Conservation (phyloP, 352 stramenopile species). For the Pythium aristosporum region DNA sequence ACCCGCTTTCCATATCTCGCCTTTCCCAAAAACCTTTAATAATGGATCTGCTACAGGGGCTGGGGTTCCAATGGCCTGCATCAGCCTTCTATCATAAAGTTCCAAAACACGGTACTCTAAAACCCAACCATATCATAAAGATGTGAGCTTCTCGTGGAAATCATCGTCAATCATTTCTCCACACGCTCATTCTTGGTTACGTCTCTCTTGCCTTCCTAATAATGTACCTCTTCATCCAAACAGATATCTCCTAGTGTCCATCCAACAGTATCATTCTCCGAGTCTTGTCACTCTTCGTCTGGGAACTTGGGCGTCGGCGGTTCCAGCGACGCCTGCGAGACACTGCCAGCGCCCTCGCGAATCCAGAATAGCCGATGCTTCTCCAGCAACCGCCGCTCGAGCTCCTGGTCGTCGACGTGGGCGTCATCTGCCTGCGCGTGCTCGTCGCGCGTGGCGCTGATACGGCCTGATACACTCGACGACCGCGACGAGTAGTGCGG, state of each 20-base stretch:
- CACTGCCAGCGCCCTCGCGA: constrained; percentile 47
- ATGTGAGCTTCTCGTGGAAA: no score
- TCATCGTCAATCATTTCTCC: no score
- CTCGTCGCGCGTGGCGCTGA: constrained; percentile 54
- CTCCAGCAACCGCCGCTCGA: constrained; percentile 54
- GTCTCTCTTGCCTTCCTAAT: no score
- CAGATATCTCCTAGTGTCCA: neutral
- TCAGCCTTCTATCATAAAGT: neutral
- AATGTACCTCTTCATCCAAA: neutral
- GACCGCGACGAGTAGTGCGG: constrained; percentile 69
- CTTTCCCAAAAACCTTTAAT: neutral
- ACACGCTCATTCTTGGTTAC: no score
- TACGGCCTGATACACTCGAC: constrained; percentile 50
- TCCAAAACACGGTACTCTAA: constrained; percentile 2
- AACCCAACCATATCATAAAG: no score
- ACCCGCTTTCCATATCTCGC: neutral
- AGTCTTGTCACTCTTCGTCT: constrained; percentile 7
- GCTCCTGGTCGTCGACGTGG: constrained; percentile 27
- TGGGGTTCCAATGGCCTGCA: neutral
- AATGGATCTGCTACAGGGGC: neutral
- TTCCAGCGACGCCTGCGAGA: constrained; percentile 17
- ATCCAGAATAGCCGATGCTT: constrained; percentile 80
- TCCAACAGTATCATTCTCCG: neutral
- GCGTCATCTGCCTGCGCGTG: constrained; percentile 23
- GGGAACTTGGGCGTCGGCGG: constrained; percentile 17